A percentile compares a stretch with the other conserved stretches of the same genome.
Conservation (phyloP, 257 asterid genomes). For the Solanum tacnaense region DNA sequence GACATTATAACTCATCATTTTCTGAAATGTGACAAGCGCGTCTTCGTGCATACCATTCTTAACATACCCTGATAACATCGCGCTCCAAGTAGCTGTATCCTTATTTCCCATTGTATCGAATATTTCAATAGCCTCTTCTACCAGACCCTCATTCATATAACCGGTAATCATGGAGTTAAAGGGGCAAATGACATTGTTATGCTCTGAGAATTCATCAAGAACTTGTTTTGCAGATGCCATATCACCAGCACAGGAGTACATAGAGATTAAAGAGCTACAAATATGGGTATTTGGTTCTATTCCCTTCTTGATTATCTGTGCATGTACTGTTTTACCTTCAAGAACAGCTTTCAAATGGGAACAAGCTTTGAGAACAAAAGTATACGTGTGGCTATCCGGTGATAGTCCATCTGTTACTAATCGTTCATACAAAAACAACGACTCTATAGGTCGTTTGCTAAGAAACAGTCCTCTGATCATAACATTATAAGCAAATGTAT, state of each 20-base stretch:
- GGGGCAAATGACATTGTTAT: background rate
- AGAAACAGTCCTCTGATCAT: constrained; percentile 17
- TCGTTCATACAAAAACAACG: constrained; percentile 4
- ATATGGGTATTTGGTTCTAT: constrained; percentile 1
- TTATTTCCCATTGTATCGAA: constrained; percentile 5
- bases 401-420: background rate
- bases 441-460: background rate
- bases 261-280: constrained; percentile 8
- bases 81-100: constrained; percentile 21
- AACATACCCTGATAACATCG: constrained; percentile 16
- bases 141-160: constrained; percentile 5
- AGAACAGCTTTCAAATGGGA: constrained; percentile 5
- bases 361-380: constrained; percentile 26
- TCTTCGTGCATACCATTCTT: constrained; percentile 12
- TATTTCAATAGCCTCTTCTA: background rate
- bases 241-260: constrained; percentile 11
- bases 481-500: constrained; percentile 16
- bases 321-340: constrained; percentile 18
- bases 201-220: background rate
- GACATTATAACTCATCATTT: constrained; percentile 10
- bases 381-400: constrained; percentile 16
- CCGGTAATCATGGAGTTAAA: constrained; percentile 17
- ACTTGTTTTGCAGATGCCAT: constrained; percentile 8
- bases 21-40: constrained; percentile 4
- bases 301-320: constrained; percentile 12